Evolutionary conservation across 805 yeast genomes (phyloP), one percentile per base, ranked within the genome.

Genomic region (Yamadazyma nakazawae): DNA sequence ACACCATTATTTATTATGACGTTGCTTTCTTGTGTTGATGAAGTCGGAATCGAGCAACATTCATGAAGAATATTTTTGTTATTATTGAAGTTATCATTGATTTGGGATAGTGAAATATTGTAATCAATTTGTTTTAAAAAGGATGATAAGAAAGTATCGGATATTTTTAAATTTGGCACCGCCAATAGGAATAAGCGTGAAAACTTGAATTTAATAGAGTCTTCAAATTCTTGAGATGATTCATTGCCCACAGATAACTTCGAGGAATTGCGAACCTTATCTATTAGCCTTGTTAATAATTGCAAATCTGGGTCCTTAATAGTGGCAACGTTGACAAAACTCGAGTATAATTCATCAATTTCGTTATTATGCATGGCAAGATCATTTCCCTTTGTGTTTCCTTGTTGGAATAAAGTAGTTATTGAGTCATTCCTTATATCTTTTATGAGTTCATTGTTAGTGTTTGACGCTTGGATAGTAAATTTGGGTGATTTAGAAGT

Each of bases 51-150:
- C 1, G 74, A 68, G 50, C 76, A 72, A 50, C 77, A 70, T 58
- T 89, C 90, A 61, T 92, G 97, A 14, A 94, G 70, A 37, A 87
- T 79, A 42, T 81, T 85, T 58, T 88, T 80, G 51, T 85, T 68
- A 49, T 64, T 66, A 55, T 70, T 69, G 58, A 69, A 67, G 44
- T 68, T 72, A 39, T 90, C 96, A 54, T 87, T 95, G 17, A 77
- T 75, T 43, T 79, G 78, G 2, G 75, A 64, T 36, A 88, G 68
- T 57, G 87, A 85, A 37, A 92, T 82, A 36, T 69, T 64, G 48
- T 65, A 64, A 45, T 67, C 53, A 28, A 72, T 69, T 38, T 62
- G 54, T 7, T 74, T 73, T 41, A 71, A 70, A 64, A 74, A 85
- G 35, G 72, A 73, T 59, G 74, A 72, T 63, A 78, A 62, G 10